Evolutionary conservation across 164 flowering plant genomes (phyloP).

Genomic region (Nymphaea thermarum): DNA sequence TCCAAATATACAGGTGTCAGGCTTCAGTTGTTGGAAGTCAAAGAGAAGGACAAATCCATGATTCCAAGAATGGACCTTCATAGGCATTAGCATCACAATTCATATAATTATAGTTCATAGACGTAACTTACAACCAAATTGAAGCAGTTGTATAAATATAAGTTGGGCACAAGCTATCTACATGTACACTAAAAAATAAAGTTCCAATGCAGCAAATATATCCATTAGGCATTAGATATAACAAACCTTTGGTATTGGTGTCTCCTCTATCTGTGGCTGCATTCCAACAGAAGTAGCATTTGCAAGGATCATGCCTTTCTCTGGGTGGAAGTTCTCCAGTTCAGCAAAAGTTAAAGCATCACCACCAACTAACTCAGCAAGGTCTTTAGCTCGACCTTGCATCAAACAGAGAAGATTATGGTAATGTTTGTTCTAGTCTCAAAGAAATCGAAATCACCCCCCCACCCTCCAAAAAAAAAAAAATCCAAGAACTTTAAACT

Average conservation of each 20-base stretch:
- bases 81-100: too few species aligned
- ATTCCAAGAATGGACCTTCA: too few species aligned
- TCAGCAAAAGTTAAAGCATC: constrained; percentile 27
- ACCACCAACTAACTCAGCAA: constrained; percentile 36
- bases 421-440: background rate
- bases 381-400: constrained; percentile 42
- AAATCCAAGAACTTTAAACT: too few species aligned
- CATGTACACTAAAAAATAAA: background rate
- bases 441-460: too few species aligned
- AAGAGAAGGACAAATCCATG: too few species aligned
- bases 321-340: constrained; percentile 27
- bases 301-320: constrained; percentile 43
- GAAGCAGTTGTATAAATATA: background rate
- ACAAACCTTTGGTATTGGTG: constrained; percentile 40
- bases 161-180: background rate
- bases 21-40: too few species aligned
- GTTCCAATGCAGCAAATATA: too few species aligned
- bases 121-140: background rate
- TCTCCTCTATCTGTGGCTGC: constrained; percentile 39
- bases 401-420: background rate
- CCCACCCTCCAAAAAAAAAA: too few species aligned
- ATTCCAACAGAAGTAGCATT: constrained; percentile 60
- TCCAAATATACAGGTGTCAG: background rate
- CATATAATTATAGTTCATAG: too few species aligned
- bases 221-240: constrained; percentile 5